Conservation (phyloP, 768 basidiomycete genomes). For the Antrodiella citrinella region DNA sequence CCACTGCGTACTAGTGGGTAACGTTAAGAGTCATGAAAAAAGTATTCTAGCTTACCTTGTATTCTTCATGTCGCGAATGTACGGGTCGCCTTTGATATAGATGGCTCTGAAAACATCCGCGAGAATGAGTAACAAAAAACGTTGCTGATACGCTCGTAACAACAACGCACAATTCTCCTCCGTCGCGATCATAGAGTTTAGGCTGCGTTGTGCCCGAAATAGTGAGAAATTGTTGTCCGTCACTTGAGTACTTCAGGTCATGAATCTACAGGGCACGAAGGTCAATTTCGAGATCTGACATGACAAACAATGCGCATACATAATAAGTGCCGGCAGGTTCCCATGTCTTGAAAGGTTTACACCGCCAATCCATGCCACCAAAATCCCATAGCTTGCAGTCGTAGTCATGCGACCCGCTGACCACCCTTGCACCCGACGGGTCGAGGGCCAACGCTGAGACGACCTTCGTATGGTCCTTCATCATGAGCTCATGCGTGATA, state of each 20-base stretch:
- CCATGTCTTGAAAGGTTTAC: slow-evolving; percentile 95
- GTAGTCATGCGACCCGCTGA: slow-evolving; percentile 94
- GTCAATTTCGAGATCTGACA: too few relatives aligned
- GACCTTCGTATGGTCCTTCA: slow-evolving; percentile 96
- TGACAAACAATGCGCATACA: too few relatives aligned
- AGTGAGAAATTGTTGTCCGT: slow-evolving; percentile 78
- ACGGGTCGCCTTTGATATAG: slow-evolving; percentile 92
- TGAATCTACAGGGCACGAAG: slow-evolving; percentile 52
- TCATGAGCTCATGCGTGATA: slow-evolving; percentile 78
- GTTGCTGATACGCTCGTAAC: slow-evolving; percentile 2
- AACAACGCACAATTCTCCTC: slow-evolving; percentile 77
- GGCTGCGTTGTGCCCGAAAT: slow-evolving; percentile 85
- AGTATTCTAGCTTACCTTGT: slow-evolving; percentile 63
- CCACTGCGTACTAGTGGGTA: slow-evolving; percentile 45
- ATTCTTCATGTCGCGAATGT: slow-evolving; percentile 97
- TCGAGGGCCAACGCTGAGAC: slow-evolving; percentile 89
- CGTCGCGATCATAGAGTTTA: slow-evolving; percentile 87
- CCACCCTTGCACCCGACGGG: slow-evolving; percentile 85
- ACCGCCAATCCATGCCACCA: slow-evolving; percentile 88
- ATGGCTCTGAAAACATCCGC: slow-evolving; percentile 42
- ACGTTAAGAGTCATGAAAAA: slow-evolving; percentile 1
- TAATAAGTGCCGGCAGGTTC: slow-evolving; percentile 92
- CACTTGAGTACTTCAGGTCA: slow-evolving; percentile 83
- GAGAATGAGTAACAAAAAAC: slow-evolving; percentile 11
- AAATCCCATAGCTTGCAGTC: slow-evolving; percentile 99